Conservation (phyloP, 2,329 filamentous ascomycete species). For the Aureobasidium melanogenum region DNA sequence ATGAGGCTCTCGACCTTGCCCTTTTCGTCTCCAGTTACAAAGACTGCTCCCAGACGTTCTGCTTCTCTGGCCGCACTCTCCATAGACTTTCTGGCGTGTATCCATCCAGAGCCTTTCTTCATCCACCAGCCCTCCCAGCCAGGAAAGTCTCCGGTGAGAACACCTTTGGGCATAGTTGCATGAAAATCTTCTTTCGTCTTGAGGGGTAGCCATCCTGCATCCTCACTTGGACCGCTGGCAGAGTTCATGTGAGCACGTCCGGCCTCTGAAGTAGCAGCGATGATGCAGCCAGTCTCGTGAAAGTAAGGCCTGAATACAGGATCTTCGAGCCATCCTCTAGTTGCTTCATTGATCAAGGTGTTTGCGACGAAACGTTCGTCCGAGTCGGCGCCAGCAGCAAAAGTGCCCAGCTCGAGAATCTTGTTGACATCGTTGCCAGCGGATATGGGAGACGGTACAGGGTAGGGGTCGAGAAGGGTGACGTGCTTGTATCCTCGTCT, state of each 20-base stretch:
- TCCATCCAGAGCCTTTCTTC: conserved; percentile 42
- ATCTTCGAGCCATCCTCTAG: conserved; percentile 35
- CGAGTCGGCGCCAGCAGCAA: conserved; percentile 18
- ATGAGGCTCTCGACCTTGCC: conserved; percentile 34
- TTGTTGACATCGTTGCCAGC: conserved; percentile 45
- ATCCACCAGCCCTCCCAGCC: conserved; percentile 44
- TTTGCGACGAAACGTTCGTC: conserved; percentile 28
- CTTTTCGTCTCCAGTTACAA: conserved; percentile 33
- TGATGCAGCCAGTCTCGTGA: conserved; percentile 40
- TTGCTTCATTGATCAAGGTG: conserved; percentile 26
- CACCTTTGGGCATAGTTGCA: conserved; percentile 43
- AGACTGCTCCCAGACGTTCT: conserved; percentile 36
- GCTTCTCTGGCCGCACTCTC: conserved; percentile 38
- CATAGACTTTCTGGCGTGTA: conserved; percentile 44
- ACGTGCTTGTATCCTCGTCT: conserved; percentile 41
- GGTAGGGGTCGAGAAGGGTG: conserved; percentile 40
- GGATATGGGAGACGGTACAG: conserved; percentile 38
- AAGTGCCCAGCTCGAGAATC: conserved; percentile 32
- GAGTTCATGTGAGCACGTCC: conserved; percentile 16
- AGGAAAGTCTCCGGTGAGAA: conserved; percentile 42
- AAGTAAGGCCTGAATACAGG: conserved; percentile 36
- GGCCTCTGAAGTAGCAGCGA: conserved; percentile 35
- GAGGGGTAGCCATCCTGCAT: conserved; percentile 22
- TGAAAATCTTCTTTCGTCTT: conserved; percentile 39
- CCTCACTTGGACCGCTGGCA: neutral